phyloP scores from a whole-genome alignment of 495 filamentous ascomycete genomes.

The Trichoderma reesei region DNA sequence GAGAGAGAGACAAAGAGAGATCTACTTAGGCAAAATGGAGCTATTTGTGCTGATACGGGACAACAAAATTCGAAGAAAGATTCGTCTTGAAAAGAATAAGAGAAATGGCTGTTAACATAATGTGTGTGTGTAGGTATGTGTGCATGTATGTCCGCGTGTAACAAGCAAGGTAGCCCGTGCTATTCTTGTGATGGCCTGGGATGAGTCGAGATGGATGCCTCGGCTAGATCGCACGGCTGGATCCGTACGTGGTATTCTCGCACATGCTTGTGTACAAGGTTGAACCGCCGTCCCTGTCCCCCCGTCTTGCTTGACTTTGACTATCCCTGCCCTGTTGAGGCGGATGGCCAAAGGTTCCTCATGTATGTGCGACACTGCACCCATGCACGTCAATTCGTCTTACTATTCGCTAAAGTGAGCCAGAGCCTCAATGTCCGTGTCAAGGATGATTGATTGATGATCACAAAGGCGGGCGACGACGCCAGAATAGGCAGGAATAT shows the following conservation, averaged over 20 bases:
- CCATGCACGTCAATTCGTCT: background rate
- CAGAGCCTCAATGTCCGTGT: background rate
- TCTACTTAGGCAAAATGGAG: background rate
- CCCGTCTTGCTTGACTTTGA: too few species aligned
- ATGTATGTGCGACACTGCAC: background rate
- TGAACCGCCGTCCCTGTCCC: background rate
- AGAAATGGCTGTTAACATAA: too few species aligned
- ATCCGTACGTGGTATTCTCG: too few species aligned
- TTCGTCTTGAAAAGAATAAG: too few species aligned
- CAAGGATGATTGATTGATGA: background rate
- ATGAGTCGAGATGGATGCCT: too few species aligned
- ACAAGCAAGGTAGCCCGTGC: too few species aligned
- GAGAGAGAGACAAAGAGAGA: background rate
- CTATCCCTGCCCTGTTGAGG: background rate
- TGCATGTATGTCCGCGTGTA: too few species aligned
- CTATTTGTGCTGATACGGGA: background rate
- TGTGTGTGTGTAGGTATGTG: too few species aligned
- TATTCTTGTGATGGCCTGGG: too few species aligned
- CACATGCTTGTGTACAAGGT: background rate
- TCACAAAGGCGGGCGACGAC: background rate
- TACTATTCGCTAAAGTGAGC: background rate
- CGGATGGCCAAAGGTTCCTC: background rate
- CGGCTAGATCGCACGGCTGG: too few species aligned
- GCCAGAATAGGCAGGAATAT: background rate
- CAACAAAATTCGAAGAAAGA: too few species aligned